A percentile compares a stretch with the other conserved stretches of the same genome.
Evolutionary conservation across 441 rosid species (phyloP).

Genomic region (Flueggea neowawraea): DNA sequence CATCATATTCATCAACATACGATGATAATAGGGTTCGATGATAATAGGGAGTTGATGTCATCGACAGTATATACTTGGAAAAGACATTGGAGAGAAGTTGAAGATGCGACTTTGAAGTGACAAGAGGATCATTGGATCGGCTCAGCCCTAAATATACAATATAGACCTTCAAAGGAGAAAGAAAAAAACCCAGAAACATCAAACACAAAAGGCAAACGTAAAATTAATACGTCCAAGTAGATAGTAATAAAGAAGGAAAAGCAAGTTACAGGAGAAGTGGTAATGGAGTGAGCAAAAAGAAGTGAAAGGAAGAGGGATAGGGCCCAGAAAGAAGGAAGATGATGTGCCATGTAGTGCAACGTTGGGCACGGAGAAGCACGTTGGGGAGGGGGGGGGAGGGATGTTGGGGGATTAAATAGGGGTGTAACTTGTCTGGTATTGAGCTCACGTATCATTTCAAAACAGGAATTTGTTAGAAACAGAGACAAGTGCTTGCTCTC

Average conservation of each 20-base stretch:
- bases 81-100: slow-evolving; percentile 55
- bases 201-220: background rate
- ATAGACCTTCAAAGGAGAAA: slow-evolving; percentile 43
- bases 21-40: background rate
- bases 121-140: slow-evolving; percentile 26
- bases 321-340: slow-evolving; percentile 30
- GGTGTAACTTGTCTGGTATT: background rate
- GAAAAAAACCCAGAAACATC: background rate
- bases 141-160: slow-evolving; percentile 58
- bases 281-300: slow-evolving; percentile 22
- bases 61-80: slow-evolving; percentile 33
- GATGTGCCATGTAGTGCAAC: slow-evolving; percentile 25
- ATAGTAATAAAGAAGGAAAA: background rate
- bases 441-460: no score
- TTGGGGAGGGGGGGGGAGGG: no score
- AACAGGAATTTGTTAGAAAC: no score
- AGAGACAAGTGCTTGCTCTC: slow-evolving; percentile 23
- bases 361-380: slow-evolving; percentile 14
- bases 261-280: slow-evolving; percentile 25
- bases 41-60: background rate
- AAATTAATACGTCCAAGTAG: no score
- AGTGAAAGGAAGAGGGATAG: slow-evolving; percentile 27
- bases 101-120: slow-evolving; percentile 41
- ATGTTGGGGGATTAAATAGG: slow-evolving; percentile 29
- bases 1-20: background rate